Base-by-base conservation (phyloP, 192 early-diverging fungal genomes). In the Bifiguratus adelaidae region DNA sequence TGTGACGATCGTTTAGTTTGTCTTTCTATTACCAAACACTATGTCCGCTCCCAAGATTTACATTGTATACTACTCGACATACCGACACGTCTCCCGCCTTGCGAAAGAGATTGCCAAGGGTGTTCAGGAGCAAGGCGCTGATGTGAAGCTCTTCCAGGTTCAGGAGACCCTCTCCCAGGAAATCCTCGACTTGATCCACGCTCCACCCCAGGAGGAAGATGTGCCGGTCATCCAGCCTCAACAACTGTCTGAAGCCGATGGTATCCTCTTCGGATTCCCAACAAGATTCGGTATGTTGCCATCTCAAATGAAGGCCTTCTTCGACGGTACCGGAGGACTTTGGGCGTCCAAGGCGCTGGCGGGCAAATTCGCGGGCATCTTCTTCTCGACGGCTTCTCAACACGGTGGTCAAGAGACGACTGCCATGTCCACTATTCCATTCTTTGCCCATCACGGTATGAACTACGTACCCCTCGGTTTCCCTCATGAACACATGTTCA, bases 321-420 rank as follows among this genome's bases (percentile, higher is more conserved):
- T 63, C 7, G 65, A 66, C 30, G 36, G 52, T 0, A 61, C 48
- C 15, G 56, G 61, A 40, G 26, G 32, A 18, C 30, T 62, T 7
- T 83, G 76, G 74, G 43, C 36, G 2, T 50, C 24, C 2, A 70
- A 71, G 22, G 75, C 77, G 2, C 64, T 89, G 36, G 56, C 60
- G 18, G 81, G 77, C 22, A 91, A 89, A 73, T 73, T 76, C 33
- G 85, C 68, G 3, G 86, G 78, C 23, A 58, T 69, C 36, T 89
- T 92, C 70, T 78, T 74, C 37, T 82, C 84, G 26, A 86, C 85
- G 6, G 77, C 65, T 4, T 68, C 74, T 35, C 82, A 83, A 66
- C 78, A 83, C 56, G 86, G 86, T 42, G 88, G 88, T 16, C 83
- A 87, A 67, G 86, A 92, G 55, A 73, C 70, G 23, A 86, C 84